Conservation (phyloP, 73 alveolate genomes). For the Paramecium bursaria region DNA sequence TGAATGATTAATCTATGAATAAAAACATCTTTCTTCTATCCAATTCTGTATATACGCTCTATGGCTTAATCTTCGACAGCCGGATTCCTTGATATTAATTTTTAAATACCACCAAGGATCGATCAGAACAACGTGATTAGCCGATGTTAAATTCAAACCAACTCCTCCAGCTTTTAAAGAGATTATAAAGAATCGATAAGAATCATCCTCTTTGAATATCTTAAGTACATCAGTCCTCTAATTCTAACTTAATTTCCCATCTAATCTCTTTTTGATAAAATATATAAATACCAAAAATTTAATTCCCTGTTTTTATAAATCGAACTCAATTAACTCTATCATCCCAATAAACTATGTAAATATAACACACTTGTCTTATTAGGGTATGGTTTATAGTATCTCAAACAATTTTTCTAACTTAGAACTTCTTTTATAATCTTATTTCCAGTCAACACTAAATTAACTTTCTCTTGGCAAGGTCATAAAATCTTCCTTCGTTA, state of each 20-base stretch:
- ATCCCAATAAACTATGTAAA: slow-evolving; percentile 76
- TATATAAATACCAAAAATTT: slow-evolving; percentile 65
- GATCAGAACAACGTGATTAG: slow-evolving; percentile 92
- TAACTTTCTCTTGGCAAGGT: slow-evolving; percentile 70
- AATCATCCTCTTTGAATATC: slow-evolving; percentile 50
- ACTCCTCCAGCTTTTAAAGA: slow-evolving; percentile 88
- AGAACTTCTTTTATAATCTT: slow-evolving; percentile 58
- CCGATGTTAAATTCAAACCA: slow-evolving; percentile 94
- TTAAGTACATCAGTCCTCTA: slow-evolving; percentile 58
- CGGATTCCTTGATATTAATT: slow-evolving; percentile 62
- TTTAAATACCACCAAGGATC: slow-evolving; percentile 98
- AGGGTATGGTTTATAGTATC: slow-evolving; percentile 1
- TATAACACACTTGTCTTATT: slow-evolving; percentile 73
- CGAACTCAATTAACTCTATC: slow-evolving; percentile 75
- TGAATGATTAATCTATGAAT: background rate
- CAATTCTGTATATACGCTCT: slow-evolving; percentile 54
- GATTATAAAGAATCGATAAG: slow-evolving; percentile 68
- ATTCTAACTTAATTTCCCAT: slow-evolving; percentile 64
- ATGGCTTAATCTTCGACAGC: slow-evolving; percentile 72
- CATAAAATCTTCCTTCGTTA: slow-evolving; percentile 65
- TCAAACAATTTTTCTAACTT: slow-evolving; percentile 65
- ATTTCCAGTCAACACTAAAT: slow-evolving; percentile 59
- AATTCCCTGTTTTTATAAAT: slow-evolving; percentile 70
- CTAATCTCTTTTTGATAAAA: slow-evolving; percentile 70
- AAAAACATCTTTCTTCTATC: background rate